These are phyloP conservation scores for Batkoa obscura DNA, from an alignment of 371 early-diverging fungal genomes.

Conservation along the genomic window DNA sequence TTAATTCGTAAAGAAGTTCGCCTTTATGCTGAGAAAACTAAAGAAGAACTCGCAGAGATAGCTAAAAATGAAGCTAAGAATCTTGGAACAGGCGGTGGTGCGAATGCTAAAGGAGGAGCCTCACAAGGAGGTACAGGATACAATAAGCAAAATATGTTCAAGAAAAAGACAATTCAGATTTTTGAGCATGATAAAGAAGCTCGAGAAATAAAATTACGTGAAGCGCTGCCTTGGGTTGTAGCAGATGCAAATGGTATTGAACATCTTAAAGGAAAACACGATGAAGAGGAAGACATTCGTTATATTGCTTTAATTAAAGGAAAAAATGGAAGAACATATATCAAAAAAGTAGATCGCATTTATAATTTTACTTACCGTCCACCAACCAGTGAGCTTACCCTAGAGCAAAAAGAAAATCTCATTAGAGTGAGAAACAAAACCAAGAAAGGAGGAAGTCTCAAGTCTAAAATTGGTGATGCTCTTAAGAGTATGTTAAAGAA, in stretches of 20 bases:
- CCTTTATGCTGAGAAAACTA: background rate
- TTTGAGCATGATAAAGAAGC: constrained; percentile 53
- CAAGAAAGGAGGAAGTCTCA: background rate
- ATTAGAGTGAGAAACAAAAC: background rate
- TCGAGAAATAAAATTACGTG: constrained; percentile 44
- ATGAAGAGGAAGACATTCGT: background rate
- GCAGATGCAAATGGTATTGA: constrained; percentile 35
- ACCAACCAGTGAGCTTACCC: background rate
- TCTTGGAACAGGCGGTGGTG: constrained; percentile 29
- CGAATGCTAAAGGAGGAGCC: constrained; percentile 52
- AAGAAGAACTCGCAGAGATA: background rate
- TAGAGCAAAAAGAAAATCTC: background rate
- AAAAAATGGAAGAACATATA: background rate
- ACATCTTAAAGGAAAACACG: background rate
- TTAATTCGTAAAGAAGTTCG: background rate
- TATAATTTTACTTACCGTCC: background rate
- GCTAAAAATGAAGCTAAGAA: background rate
- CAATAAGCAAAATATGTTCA: constrained; percentile 64
- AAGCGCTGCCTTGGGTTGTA: constrained; percentile 57
- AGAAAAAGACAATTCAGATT: constrained; percentile 65
- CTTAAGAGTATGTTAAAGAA: background rate
- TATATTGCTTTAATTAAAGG: background rate
- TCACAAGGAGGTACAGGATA: constrained; percentile 57
- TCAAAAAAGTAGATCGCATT: background rate
- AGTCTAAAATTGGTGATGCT: background rate